These are phyloP conservation scores for Leptomonas seymouri DNA, from an alignment of 208 protist genomes.

Conservation along the genomic window DNA sequence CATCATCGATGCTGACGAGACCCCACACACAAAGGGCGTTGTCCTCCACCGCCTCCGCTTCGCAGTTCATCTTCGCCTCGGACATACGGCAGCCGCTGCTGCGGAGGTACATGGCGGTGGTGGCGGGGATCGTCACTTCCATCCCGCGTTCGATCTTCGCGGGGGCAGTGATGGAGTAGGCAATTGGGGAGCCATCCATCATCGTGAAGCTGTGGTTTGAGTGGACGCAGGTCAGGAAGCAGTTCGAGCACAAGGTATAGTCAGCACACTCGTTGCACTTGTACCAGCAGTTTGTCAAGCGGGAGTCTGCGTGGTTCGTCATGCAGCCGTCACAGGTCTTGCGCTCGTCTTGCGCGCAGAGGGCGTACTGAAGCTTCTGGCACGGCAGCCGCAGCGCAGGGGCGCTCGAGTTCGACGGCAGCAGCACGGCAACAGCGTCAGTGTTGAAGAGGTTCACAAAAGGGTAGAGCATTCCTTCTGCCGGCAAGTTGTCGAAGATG, in stretches of 20 bases:
- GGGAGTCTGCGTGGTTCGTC: conserved; percentile 52
- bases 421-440: conserved; percentile 85
- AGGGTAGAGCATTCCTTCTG: conserved; percentile 60
- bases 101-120: conserved; percentile 73
- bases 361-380: conserved; percentile 73
- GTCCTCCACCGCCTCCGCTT: conserved; percentile 65
- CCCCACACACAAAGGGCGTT: conserved; percentile 86
- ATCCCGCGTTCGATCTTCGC: conserved; percentile 51
- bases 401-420: conserved; percentile 57
- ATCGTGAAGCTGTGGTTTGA: conserved; percentile 87
- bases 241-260: conserved; percentile 83
- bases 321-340: conserved; percentile 80
- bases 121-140: conserved; percentile 72
- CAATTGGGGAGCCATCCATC: conserved; percentile 66
- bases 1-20: conserved; percentile 46
- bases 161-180: conserved; percentile 61
- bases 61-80: conserved; percentile 77
- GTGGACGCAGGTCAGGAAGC: conserved; percentile 81
- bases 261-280: conserved; percentile 92
- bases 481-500: conserved; percentile 84
- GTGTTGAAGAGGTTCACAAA: conserved; percentile 92
- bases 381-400: conserved; percentile 67
- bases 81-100: conserved; percentile 73
- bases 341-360: conserved; percentile 49
- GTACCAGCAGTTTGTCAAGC: conserved; percentile 67